Percentiles rank a stretch among this genome's conserved stretches.
phyloP scores from a whole-genome alignment of 1,284 basidiomycete genomes.

The Sanghuangporus baumii region DNA sequence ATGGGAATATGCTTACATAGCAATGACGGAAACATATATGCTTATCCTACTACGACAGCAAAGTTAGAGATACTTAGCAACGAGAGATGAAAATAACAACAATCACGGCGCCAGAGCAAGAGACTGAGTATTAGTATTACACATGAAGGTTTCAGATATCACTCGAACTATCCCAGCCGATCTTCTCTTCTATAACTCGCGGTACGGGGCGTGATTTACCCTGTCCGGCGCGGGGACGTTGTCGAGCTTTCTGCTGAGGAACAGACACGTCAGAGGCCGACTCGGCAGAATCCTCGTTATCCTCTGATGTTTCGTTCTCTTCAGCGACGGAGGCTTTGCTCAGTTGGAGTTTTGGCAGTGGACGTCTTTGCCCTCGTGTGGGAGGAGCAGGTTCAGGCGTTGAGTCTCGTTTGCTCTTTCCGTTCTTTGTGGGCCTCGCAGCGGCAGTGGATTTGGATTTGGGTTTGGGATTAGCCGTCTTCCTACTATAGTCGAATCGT shows the following conservation, averaged over 20 bases:
- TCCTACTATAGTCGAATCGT: neutral
- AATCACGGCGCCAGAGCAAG: no score
- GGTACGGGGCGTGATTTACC: neutral
- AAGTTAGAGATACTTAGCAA: no score
- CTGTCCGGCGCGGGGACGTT: neutral
- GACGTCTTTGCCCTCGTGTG: neutral
- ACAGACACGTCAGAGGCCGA: no score
- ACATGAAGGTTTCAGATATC: conserved; percentile 1
- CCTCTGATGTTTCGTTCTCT: no score
- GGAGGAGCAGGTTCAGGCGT: neutral
- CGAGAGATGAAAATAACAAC: no score
- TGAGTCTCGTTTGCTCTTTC: conserved; percentile 6
- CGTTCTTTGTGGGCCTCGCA: conserved; percentile 2
- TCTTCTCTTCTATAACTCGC: conserved; percentile 1
- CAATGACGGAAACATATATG: no score
- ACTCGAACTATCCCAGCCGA: conserved; percentile 9
- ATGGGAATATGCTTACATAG: no score
- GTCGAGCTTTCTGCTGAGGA: neutral
- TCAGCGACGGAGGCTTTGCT: no score
- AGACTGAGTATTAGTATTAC: no score
- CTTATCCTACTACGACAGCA: no score
- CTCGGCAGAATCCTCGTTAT: no score
- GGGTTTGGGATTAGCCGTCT: neutral
- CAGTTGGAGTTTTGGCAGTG: conserved; percentile 1
- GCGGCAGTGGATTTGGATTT: neutral